A percentile compares a stretch with the other conserved stretches of the same genome.
Conservation (phyloP, 1,284 basidiomycete species). For the Austroboletus niveus region DNA sequence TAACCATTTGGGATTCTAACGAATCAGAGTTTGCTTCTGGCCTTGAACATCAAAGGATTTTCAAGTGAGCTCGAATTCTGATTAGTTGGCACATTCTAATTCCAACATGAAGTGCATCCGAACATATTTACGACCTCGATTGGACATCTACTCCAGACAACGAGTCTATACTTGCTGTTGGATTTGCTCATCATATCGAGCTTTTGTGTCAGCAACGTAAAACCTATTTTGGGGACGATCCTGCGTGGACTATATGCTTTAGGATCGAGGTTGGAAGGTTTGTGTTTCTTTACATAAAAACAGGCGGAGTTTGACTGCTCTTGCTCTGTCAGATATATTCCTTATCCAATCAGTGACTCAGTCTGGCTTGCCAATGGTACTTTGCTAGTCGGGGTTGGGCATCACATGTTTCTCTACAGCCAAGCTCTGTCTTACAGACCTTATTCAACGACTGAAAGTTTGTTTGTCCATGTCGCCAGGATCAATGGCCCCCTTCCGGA, state of each 20-base stretch:
- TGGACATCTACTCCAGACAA: conserved; percentile 90
- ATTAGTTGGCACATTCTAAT: neutral
- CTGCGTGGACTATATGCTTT: conserved; percentile 77
- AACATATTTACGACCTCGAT: conserved; percentile 77
- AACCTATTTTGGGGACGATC: conserved; percentile 82
- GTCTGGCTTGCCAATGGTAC: conserved; percentile 85
- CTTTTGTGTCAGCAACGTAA: conserved; percentile 86
- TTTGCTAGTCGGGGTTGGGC: conserved; percentile 72
- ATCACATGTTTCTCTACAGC: conserved; percentile 75
- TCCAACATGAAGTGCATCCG: conserved; percentile 29
- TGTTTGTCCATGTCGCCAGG: conserved; percentile 81
- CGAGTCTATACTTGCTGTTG: conserved; percentile 87
- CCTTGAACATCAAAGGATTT: conserved; percentile 67
- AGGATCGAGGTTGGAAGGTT: conserved; percentile 72
- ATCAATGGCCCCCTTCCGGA: conserved; percentile 84
- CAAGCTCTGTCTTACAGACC: conserved; percentile 34
- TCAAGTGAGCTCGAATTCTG: conserved; percentile 46
- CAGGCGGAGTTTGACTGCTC: conserved; percentile 1
- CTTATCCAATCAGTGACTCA: conserved; percentile 78
- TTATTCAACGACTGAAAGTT: conserved; percentile 41
- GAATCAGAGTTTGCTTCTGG: conserved; percentile 93
- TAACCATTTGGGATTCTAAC: conserved; percentile 93
- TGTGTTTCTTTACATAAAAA: conserved; percentile 5
- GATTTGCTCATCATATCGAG: conserved; percentile 74
- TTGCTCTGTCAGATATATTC: conserved; percentile 54